phyloP scores from a whole-genome alignment of 2,329 filamentous ascomycete species.

The Diaporthe sp. region DNA sequence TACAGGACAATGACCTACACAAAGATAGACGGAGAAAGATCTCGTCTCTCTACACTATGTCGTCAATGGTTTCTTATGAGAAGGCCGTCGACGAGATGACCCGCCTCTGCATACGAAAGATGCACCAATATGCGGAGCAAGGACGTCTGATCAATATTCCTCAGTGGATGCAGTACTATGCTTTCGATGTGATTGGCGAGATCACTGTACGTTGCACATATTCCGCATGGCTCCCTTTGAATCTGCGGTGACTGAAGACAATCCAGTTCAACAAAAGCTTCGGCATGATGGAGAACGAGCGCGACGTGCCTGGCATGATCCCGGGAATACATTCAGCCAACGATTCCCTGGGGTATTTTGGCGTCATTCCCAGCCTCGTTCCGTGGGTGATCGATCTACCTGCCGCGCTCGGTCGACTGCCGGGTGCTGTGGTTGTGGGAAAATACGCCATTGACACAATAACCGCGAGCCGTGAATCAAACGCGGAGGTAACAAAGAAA shows the following conservation, averaged over 20 bases:
- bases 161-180: slow-evolving; percentile 5
- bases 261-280: slow-evolving; percentile 1
- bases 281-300: slow-evolving; percentile 6
- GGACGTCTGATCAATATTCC: neutral
- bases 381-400: neutral
- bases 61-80: neutral
- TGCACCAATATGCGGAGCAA: neutral
- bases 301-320: neutral
- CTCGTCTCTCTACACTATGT: neutral
- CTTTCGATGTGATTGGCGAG: neutral
- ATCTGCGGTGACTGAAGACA: neutral
- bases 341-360: neutral
- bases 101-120: neutral
- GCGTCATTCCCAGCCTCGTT: neutral
- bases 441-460: neutral
- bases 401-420: neutral
- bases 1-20: neutral
- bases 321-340: neutral
- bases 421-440: neutral
- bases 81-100: neutral
- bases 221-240: neutral
- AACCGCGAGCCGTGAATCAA: neutral
- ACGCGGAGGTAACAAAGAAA: neutral
- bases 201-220: neutral
- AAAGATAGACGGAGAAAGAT: neutral